phyloP scores from a whole-genome alignment of 169 alveolate species.

The Eimeria praecox region DNA sequence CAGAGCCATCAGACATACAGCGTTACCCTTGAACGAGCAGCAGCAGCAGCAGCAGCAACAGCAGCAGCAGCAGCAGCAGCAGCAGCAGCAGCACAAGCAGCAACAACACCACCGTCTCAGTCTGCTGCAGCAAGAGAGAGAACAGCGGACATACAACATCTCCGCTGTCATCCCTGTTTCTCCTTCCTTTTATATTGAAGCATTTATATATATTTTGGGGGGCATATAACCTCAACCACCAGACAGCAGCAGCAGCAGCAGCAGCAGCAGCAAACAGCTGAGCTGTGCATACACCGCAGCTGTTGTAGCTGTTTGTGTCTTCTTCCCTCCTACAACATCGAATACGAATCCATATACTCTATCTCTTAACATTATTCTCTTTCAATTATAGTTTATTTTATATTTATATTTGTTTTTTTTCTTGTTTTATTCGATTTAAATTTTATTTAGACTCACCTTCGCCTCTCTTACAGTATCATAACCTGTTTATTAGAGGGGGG shows the following conservation, averaged over 20 bases:
- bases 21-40: conserved; percentile 26
- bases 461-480: not conserved
- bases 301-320: conserved; percentile 18
- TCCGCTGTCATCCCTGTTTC: not conserved
- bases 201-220: not conserved
- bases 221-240: not conserved
- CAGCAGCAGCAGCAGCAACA: conserved; percentile 59
- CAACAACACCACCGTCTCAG: conserved; percentile 10
- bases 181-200: not conserved
- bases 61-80: conserved; percentile 56
- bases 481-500: not conserved
- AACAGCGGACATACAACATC: conserved; percentile 1
- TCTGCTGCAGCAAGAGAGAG: not conserved
- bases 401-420: not conserved
- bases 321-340: conserved; percentile 11
- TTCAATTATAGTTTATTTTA: not conserved
- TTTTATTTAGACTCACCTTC: not conserved
- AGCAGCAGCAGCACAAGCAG: conserved; percentile 31
- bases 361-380: not conserved
- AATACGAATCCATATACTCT: not conserved
- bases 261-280: too few relatives aligned
- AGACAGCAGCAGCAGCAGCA: conserved; percentile 14
- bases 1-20: not conserved
- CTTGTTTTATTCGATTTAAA: not conserved
- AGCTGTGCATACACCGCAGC: conserved; percentile 12